Evolutionary conservation across 2,329 filamentous ascomycete species (phyloP).

Genomic region (Ilyonectria sp.): DNA sequence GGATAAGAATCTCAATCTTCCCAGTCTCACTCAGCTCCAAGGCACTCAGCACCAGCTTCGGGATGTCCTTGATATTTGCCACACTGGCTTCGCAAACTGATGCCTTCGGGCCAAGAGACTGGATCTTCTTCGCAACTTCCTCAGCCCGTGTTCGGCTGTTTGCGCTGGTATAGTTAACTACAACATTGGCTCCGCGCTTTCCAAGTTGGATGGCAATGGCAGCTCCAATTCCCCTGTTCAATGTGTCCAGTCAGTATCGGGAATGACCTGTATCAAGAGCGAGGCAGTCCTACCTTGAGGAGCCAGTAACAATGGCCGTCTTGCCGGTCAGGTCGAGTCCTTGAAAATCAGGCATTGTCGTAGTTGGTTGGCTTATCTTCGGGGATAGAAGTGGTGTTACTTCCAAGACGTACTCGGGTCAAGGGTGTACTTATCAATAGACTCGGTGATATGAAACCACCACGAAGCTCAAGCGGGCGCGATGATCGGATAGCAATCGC

Average conservation of each 20-base stretch:
- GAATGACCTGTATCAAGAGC: background rate
- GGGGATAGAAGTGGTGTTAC: background rate
- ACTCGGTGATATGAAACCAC: background rate
- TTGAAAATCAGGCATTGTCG: constrained; percentile 29
- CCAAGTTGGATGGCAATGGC: constrained; percentile 36
- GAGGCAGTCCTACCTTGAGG: constrained; percentile 29
- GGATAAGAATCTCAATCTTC: constrained; percentile 46
- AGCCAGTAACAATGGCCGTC: constrained; percentile 44
- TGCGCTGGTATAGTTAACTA: constrained; percentile 39
- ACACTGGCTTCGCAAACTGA: constrained; percentile 36
- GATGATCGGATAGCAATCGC: too few relatives aligned
- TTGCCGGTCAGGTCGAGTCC: constrained; percentile 45
- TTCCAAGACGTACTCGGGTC: background rate
- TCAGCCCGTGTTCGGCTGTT: constrained; percentile 36
- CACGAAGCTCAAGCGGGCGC: too few relatives aligned
- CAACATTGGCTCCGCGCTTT: constrained; percentile 39
- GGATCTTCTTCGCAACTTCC: constrained; percentile 35
- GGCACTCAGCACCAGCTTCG: constrained; percentile 39
- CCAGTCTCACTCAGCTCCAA: constrained; percentile 38
- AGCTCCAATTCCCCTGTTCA: constrained; percentile 38
- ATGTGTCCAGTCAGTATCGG: background rate
- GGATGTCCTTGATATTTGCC: constrained; percentile 30
- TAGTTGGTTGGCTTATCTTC: background rate
- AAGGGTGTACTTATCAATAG: background rate
- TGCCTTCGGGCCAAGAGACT: constrained; percentile 36